Evolutionary conservation across 129 eudicot species (phyloP).

Genomic region (Pulicaria dysenterica): DNA sequence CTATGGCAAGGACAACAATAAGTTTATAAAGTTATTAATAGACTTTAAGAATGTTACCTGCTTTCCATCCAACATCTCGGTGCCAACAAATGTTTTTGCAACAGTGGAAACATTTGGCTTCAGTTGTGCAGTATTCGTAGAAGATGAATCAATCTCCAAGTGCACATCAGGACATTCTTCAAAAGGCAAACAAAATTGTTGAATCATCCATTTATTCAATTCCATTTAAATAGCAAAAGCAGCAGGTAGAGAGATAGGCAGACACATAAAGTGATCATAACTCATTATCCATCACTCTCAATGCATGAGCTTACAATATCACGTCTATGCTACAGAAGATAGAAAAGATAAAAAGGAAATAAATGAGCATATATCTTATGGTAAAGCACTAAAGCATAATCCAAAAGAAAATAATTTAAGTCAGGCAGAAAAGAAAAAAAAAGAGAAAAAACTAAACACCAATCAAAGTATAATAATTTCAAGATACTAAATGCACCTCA

Average conservation of each 20-base stretch:
- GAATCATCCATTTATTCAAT: too few relatives aligned
- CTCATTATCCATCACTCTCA: not conserved
- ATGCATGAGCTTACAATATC: not conserved
- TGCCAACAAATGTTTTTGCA: slow-evolving; percentile 64
- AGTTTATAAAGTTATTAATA: not conserved
- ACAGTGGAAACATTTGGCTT: slow-evolving; percentile 33
- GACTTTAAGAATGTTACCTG: slow-evolving; percentile 35
- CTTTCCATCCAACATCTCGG: slow-evolving; percentile 62
- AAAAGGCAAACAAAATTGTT: not conserved
- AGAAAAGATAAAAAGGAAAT: not conserved
- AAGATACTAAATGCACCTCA: not conserved
- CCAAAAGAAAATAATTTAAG: not conserved
- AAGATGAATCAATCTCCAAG: slow-evolving; percentile 38
- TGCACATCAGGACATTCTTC: slow-evolving; percentile 31
- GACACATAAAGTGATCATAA: not conserved
- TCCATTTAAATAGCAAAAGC: not conserved
- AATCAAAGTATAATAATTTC: not conserved
- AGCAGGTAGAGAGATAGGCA: not conserved
- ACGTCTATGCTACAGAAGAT: not conserved
- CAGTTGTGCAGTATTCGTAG: slow-evolving; percentile 19
- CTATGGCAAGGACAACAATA: not conserved
- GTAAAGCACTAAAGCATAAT: not conserved
- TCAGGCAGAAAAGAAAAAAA: not conserved
- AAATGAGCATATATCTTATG: not conserved
- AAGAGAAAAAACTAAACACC: too few relatives aligned